phyloP scores from a whole-genome alignment of 2,329 filamentous ascomycete genomes.

The Nemania diffusa region DNA sequence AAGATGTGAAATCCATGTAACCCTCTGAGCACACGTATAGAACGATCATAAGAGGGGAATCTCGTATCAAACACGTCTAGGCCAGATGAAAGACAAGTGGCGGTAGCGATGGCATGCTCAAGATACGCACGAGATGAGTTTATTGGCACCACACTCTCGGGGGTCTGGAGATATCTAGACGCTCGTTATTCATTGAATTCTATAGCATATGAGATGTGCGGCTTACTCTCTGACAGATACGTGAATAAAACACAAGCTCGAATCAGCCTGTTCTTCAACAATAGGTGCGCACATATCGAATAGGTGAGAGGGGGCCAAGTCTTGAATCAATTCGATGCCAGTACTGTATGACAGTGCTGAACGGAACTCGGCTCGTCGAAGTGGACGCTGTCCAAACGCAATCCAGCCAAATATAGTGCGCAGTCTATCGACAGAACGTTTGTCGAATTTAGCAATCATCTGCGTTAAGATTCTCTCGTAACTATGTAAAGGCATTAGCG shows the following conservation, averaged over 20 bases:
- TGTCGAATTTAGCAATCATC: conserved; percentile 18
- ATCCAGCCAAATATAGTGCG: conserved; percentile 22
- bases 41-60: not conserved
- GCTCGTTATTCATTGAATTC: not conserved
- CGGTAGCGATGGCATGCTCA: conserved; percentile 19
- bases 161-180: conserved; percentile 7
- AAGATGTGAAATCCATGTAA: conserved; percentile 21
- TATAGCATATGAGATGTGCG: not conserved
- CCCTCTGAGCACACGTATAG: conserved; percentile 10
- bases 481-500: not conserved
- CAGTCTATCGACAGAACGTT: conserved; percentile 15
- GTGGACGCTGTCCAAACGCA: conserved; percentile 17
- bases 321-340: not conserved
- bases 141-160: conserved; percentile 10
- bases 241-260: conserved; percentile 23
- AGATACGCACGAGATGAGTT: conserved; percentile 9
- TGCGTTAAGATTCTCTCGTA: conserved; percentile 20
- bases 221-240: conserved; percentile 23
- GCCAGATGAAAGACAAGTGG: conserved; percentile 17
- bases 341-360: conserved; percentile 18
- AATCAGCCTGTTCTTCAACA: conserved; percentile 19
- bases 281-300: conserved; percentile 28
- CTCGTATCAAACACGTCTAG: conserved; percentile 9
- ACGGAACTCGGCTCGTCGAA: conserved; percentile 19
- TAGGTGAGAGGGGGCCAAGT: conserved; percentile 13